Percentiles rank a stretch among this genome's conserved stretches.
phyloP scores from a whole-genome alignment of 2,329 filamentous ascomycete species.

The Diaporthe ampelina region DNA sequence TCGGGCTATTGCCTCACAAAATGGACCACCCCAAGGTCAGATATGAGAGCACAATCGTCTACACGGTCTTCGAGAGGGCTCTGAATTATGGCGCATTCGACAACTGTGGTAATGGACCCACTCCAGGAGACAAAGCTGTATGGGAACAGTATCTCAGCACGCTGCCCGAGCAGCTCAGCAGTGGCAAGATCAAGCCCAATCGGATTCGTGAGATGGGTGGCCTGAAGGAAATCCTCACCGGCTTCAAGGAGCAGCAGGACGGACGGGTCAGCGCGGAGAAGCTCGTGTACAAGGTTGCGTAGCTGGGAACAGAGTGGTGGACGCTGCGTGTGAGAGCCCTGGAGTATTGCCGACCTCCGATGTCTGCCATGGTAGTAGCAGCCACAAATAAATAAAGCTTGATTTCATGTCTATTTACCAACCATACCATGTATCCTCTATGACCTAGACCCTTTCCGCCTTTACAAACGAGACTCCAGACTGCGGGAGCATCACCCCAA shows the following conservation, averaged over 20 bases:
- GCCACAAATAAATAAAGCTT: neutral
- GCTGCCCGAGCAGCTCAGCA: constrained; percentile 47
- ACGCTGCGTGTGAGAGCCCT: no score
- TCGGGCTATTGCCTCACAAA: constrained; percentile 32
- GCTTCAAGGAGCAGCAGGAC: constrained; percentile 48
- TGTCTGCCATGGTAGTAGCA: neutral
- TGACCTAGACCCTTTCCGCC: neutral
- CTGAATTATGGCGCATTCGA: constrained; percentile 46
- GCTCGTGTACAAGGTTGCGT: constrained; percentile 50
- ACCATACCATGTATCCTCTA: neutral
- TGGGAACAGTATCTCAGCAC: constrained; percentile 51
- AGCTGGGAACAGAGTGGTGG: neutral
- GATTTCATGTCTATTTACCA: neutral
- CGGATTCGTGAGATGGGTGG: constrained; percentile 47
- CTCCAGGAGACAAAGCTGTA: constrained; percentile 48
- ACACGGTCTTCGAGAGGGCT: constrained; percentile 49
- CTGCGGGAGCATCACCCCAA: constrained; percentile 24
- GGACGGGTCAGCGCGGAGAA: constrained; percentile 52
- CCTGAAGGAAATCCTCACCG: constrained; percentile 47
- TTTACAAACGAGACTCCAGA: constrained; percentile 30
- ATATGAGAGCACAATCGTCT: constrained; percentile 51
- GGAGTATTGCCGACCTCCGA: no score
- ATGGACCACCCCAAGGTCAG: constrained; percentile 47
- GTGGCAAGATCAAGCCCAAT: constrained; percentile 50
- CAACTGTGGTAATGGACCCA: constrained; percentile 46